phyloP scores from a whole-genome alignment of 495 filamentous ascomycete species.

The Neurospora sp. region DNA sequence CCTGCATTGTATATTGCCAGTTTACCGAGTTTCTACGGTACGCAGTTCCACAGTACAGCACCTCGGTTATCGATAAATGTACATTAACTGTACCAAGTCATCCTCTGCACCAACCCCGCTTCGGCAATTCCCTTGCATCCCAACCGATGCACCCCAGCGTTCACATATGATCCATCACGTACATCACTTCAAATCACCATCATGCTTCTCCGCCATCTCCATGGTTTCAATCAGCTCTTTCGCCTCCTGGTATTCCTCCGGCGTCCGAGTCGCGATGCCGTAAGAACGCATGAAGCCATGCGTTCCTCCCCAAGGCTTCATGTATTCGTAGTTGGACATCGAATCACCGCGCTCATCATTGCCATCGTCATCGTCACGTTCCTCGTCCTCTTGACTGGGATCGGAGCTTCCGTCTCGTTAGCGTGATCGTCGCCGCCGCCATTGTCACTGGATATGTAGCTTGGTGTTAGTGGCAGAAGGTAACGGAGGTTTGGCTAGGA shows the following conservation, averaged over 20 bases:
- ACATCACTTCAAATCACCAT: neutral
- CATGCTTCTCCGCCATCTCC: neutral
- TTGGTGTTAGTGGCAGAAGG: neutral
- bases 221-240: neutral
- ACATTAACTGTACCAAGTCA: neutral
- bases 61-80: neutral
- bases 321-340: neutral
- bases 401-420: neutral
- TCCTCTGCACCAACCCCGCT: too few relatives aligned
- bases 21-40: too few relatives aligned
- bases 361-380: neutral
- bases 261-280: neutral
- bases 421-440: neutral
- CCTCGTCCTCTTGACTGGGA: neutral
- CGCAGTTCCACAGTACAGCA: neutral
- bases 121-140: too few relatives aligned
- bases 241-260: neutral
- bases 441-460: neutral
- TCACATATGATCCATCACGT: neutral
- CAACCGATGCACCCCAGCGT: too few relatives aligned
- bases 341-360: accelerated
- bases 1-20: too few relatives aligned
- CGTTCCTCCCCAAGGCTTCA: neutral
- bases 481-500: neutral
- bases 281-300: neutral